Evolutionary conservation across 805 yeast genomes (phyloP), one percentile per base, ranked within the genome.

Genomic region (Danielia reshetovae): DNA sequence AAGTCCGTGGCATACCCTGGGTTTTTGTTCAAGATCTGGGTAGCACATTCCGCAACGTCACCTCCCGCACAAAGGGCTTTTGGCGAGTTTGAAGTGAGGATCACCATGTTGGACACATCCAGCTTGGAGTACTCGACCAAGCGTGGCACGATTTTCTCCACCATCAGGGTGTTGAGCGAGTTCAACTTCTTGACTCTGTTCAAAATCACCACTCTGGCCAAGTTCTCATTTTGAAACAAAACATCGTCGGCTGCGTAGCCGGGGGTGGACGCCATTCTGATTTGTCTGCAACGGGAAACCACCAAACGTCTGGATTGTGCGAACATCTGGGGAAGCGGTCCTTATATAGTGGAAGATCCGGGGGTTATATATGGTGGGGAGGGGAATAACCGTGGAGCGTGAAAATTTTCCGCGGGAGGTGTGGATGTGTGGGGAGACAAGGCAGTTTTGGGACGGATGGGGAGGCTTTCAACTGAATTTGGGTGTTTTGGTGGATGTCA

Each of bases 51-150:
- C 26, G 90, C 81, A 28, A 90, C 95, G 58, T 90, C 98, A 18
- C 97, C 98, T 31, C 98, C 98, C 21, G 97, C 95, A 60, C 97
- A 87, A 41, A 90, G 78, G 2, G 95, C 80, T 54, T 77, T 78
- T 16, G 77, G 76, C n/a, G 72, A 60, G 42, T 60, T 68, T 21
- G 90, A 81, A 37, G 77, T 79, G 42, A 90, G 65, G 28, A 93
- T 68, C 24, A 90, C 63, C 36, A 85, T 53, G 43, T 80, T 77
- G 38, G 81, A 78, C 13, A 75, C 64, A 29, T 70, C 71, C 13
- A 87, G 77, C 53, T 84, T 83, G 33, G 85, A 68, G 61, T 81
- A 88, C 57, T 89, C 96, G 29, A 72, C 55, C 41, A 88, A 63
- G 24, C 95, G 75, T 15, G 93, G 87, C 24, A 74, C 65, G 41